Base-by-base conservation (phyloP, 2,329 filamentous ascomycete genomes). In the Xylaria arbuscula region DNA sequence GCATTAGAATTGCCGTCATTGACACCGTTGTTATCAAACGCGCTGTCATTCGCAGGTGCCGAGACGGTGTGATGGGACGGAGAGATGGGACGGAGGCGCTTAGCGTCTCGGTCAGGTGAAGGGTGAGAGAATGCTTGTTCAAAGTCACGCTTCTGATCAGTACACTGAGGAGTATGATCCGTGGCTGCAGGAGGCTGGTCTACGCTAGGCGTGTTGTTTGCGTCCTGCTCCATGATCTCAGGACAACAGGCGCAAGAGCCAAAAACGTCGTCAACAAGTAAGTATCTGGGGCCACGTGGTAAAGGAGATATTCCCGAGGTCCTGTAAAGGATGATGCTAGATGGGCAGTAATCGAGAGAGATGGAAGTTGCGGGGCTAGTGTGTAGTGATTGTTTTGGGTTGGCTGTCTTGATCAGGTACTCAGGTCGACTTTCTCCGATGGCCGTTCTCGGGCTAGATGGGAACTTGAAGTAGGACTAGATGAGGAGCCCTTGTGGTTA, bases 91-190 rank as follows among this genome's bases (percentile, higher is more conserved):
- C 61, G 22, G 17, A 11, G 15, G 13, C 56, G 50, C 24, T 67
- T 67, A 0, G 15, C 7, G 6, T n/a, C n/a, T 17, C 5, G 48
- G 2, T 17, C 13, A 1, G 19, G 32, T 3, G 61, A 42, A 17
- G 13, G 19, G 24, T 40, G 1, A 45, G 50, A 42, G 22, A 60
- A 64, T 22, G 32, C 34, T 9, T n/a, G 54, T 32, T 60, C 40
- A n/a, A 64, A 60, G 9, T 55, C 22, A 42, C 61, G 62, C 54
- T 64, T 64, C 11, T 19, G 50, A 19, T 22, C 15, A 22, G 47
- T 13, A n/a, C 3, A 15, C 7, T 17, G 17, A 22, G 32, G 22
- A 34, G 22, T 34, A 19, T 45, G 17, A 8, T 45, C 55, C 7
- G 6, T 17, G 15, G 8, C 38, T 10, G 38, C 55, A 32, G 55